These are phyloP conservation scores for Mitragyna speciosa DNA, from an alignment of 257 asterid species.

Conservation along the genomic window DNA sequence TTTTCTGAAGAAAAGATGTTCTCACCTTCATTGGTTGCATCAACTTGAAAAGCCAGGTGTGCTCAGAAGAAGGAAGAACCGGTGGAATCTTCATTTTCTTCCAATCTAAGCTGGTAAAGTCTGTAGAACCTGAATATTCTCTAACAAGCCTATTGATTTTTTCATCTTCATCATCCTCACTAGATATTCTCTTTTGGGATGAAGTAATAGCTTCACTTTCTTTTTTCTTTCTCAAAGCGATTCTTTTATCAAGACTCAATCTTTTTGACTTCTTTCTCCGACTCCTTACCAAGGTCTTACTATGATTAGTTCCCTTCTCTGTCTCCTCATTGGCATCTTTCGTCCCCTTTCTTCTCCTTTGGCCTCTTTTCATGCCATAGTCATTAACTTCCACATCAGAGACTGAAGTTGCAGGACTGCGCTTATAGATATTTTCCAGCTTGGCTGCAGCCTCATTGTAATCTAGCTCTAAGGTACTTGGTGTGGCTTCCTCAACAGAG, in stretches of 20 bases:
- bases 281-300: constrained; percentile 45
- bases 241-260: constrained; percentile 73
- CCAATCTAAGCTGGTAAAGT: constrained; percentile 68
- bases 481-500: constrained; percentile 45
- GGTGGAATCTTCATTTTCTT: constrained; percentile 88
- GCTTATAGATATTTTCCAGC: constrained; percentile 61
- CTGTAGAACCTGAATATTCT: constrained; percentile 61
- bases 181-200: constrained; percentile 24
- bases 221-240: constrained; percentile 49
- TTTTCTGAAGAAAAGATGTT: constrained; percentile 2
- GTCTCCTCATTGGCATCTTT: constrained; percentile 37
- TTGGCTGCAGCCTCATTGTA: constrained; percentile 81
- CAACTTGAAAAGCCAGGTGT: constrained; percentile 70
- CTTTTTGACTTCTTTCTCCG: constrained; percentile 48
- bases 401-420: constrained; percentile 43
- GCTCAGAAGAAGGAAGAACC: constrained; percentile 77
- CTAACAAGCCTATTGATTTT: constrained; percentile 64
- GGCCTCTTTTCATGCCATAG: constrained; percentile 39
- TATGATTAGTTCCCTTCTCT: constrained; percentile 31
- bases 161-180: constrained; percentile 43
- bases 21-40: constrained; percentile 91
- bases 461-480: constrained; percentile 58
- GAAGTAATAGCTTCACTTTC: constrained; percentile 39
- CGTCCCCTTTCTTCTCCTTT: constrained; percentile 41
- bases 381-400: constrained; percentile 42